Percentiles rank a stretch among this genome's conserved stretches.
phyloP scores from a whole-genome alignment of 192 early-diverging fungal species.

The Backusella westeae region DNA sequence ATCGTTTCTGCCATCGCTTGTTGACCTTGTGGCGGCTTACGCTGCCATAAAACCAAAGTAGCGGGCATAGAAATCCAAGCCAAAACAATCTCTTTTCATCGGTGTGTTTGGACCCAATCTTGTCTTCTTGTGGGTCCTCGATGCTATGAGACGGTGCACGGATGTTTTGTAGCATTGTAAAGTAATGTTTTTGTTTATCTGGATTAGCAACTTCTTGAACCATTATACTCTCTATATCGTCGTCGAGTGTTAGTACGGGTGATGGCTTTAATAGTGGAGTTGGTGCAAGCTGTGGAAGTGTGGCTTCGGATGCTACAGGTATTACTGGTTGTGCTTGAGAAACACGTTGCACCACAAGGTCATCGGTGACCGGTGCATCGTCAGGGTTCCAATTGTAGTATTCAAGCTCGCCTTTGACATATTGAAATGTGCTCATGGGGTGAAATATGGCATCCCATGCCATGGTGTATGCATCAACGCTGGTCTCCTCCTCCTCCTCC shows the following conservation, averaged over 20 bases:
- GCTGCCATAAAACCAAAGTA: neutral
- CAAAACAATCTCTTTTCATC: neutral
- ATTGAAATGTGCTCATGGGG: neutral
- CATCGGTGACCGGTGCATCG: neutral
- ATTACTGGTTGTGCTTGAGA: neutral
- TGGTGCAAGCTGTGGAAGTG: neutral
- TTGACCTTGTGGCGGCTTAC: neutral
- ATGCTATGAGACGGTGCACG: neutral
- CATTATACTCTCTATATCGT: neutral
- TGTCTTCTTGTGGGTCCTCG: too few relatives aligned
- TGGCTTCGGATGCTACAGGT: neutral
- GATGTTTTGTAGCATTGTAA: neutral
- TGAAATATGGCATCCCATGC: constrained; percentile 6
- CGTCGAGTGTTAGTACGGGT: neutral
- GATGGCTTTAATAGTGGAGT: neutral
- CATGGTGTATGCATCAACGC: neutral
- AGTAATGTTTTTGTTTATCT: neutral
- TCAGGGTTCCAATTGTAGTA: neutral
- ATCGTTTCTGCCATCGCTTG: neutral
- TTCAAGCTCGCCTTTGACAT: neutral
- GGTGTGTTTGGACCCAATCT: neutral
- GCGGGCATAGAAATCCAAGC: neutral
- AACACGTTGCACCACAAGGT: neutral
- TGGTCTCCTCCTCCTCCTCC: neutral
- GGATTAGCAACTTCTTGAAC: neutral